Conservation (phyloP, 1,284 basidiomycete species). For the Ustilago nuda region DNA sequence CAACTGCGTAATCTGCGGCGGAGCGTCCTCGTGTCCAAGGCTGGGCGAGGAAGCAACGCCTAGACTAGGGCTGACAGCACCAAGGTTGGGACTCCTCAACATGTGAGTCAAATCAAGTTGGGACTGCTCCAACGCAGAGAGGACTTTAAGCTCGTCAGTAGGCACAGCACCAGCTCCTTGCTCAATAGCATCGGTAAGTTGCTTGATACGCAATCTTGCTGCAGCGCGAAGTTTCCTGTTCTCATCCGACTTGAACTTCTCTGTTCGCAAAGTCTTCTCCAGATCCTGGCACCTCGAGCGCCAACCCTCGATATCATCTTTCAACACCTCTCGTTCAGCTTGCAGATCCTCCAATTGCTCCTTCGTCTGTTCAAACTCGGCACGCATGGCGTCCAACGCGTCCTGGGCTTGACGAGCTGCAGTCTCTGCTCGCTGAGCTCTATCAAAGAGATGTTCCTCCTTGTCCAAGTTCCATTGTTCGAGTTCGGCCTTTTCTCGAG, state of each 20-base stretch:
- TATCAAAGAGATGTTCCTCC: conserved; percentile 45
- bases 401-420: conserved; percentile 31
- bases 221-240: conserved; percentile 45
- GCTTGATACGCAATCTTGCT: conserved; percentile 51
- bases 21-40: conserved; percentile 31
- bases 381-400: conserved; percentile 19
- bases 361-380: conserved; percentile 34
- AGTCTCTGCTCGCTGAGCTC: conserved; percentile 48
- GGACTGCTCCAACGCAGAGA: conserved; percentile 40
- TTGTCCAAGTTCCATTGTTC: conserved; percentile 57
- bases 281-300: conserved; percentile 62
- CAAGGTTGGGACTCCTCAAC: conserved; percentile 52
- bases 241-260: conserved; percentile 57
- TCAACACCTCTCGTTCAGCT: conserved; percentile 64
- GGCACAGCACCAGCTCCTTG: conserved; percentile 29
- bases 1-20: conserved; percentile 62
- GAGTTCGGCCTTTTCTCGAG: conserved; percentile 54
- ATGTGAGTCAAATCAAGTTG: conserved; percentile 39
- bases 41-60: conserved; percentile 38
- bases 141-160: conserved; percentile 38
- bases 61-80: conserved; percentile 38
- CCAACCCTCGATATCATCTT: conserved; percentile 67
- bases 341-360: conserved; percentile 58
- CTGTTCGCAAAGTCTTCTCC: conserved; percentile 57
- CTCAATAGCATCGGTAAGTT: conserved; percentile 50